These are phyloP conservation scores for Podospora australis DNA, from an alignment of 495 filamentous ascomycete genomes.

Conservation along the genomic window DNA sequence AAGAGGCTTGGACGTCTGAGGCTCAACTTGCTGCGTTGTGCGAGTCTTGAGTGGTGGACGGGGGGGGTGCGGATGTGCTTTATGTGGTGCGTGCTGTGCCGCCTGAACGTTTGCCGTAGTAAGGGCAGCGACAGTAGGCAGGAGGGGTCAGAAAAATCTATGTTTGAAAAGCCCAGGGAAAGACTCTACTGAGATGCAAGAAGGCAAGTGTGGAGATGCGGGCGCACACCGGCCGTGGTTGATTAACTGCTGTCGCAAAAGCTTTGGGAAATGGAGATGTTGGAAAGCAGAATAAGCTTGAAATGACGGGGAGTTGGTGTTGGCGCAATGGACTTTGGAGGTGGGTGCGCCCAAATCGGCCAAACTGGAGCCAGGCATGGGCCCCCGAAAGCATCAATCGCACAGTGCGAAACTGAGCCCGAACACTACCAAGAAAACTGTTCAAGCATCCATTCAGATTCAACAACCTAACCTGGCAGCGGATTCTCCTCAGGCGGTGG, in stretches of 20 bases:
- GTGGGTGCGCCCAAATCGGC: slow-evolving; percentile 18
- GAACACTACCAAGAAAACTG: too few species aligned
- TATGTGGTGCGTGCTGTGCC: slow-evolving; percentile 4
- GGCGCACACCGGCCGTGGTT: slow-evolving; percentile 6
- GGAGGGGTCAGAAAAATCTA: slow-evolving; percentile 6
- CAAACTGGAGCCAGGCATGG: slow-evolving; percentile 10
- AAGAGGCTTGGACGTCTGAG: not conserved
- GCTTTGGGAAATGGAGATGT: slow-evolving; percentile 15
- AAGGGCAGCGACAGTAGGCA: slow-evolving; percentile 6
- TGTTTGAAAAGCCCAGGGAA: not conserved
- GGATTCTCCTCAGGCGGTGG: too few species aligned
- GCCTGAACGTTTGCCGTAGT: slow-evolving; percentile 4
- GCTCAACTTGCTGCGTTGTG: not conserved
- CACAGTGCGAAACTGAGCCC: slow-evolving; percentile 1
- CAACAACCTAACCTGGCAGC: too few species aligned
- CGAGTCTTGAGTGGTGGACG: not conserved
- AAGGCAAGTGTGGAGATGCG: slow-evolving; percentile 2
- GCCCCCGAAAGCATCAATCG: not conserved
- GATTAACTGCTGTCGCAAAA: slow-evolving; percentile 4
- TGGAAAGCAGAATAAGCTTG: slow-evolving; percentile 21
- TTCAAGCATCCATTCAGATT: too few species aligned
- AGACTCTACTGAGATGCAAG: slow-evolving; percentile 1
- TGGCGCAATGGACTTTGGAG: slow-evolving; percentile 21
- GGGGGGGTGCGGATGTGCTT: not conserved
- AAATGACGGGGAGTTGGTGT: slow-evolving; percentile 21